phyloP scores from a whole-genome alignment of 116 monocot genomes.

The Iris pallida region DNA sequence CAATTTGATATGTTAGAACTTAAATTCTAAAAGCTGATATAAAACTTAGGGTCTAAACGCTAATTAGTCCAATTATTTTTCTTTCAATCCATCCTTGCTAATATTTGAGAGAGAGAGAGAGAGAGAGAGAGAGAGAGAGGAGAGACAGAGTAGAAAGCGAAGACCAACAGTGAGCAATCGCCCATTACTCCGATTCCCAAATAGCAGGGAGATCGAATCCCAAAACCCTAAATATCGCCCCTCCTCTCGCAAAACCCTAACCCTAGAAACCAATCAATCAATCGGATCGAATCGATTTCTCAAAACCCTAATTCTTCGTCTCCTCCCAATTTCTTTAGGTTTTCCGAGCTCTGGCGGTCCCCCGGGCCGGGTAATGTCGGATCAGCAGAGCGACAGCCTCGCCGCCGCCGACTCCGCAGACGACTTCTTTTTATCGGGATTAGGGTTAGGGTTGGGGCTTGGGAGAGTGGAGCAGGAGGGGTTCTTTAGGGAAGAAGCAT shows the following conservation, averaged over 20 bases:
- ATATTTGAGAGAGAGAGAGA: too few species aligned
- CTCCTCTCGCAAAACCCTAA: not conserved
- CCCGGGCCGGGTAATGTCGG: slow-evolving; percentile 38
- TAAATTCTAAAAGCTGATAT: too few species aligned
- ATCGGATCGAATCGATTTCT: not conserved
- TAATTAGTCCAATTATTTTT: too few species aligned
- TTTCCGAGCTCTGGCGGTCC: slow-evolving; percentile 35
- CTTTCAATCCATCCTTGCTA: too few species aligned
- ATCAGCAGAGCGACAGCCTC: slow-evolving; percentile 11
- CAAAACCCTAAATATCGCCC: too few species aligned
- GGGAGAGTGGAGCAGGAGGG: not conserved
- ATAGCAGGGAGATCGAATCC: too few species aligned
- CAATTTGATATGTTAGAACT: too few species aligned
- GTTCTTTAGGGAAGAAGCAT: slow-evolving; percentile 22
- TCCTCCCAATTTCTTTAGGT: slow-evolving; percentile 5
- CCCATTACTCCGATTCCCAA: too few species aligned
- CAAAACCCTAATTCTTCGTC: not conserved
- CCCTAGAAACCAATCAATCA: not conserved
- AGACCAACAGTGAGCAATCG: too few species aligned
- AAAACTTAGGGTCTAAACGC: too few species aligned
- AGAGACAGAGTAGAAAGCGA: too few species aligned
- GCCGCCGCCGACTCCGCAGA: not conserved
- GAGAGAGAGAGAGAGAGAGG: too few species aligned
- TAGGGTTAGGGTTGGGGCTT: slow-evolving; percentile 15
- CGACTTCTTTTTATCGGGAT: not conserved